Evolutionary conservation across 805 yeast genomes (phyloP), one percentile per base, ranked within the genome.

Genomic region (Hermanozyma aechmeae): DNA sequence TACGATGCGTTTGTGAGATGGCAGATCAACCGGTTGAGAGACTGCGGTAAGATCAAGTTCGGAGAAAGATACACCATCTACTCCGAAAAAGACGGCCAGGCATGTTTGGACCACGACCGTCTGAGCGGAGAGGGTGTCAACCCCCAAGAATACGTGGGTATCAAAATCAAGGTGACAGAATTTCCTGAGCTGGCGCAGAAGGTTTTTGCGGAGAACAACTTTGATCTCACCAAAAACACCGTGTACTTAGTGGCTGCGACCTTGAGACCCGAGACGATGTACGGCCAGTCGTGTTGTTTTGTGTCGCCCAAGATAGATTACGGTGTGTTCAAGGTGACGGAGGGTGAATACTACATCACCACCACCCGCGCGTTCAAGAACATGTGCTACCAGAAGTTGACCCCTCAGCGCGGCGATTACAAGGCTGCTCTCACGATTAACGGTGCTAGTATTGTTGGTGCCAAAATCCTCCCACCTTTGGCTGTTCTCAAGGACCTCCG

Each of bases 101-200:
- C 98, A 23, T 92, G 98, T 70, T 87, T 92, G 89, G 98, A 92
- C 60, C 98, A 92, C 59, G 98, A 92, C 61, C 79, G 98, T 70
- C 81, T 73, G 58, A 74, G 89, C 28, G 98, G 98, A 54, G 98
- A 92, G 65, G 97, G 93, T 58, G 92, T 92, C 25, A 72, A 79
- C 43, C 96, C 98, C 24, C 97, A 92, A 63, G 98, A 92, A 59
- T 92, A 92, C 59, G 76, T 84, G 19, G 96, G 87, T 45, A 75
- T 92, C 53, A 92, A 92, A 71, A 89, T 92, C 49, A 64, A 73
- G 54, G 68, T 79, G 26, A 56, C 66, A 16, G 79, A 76, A 42
- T 73, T 73, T 52, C 64, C 79, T 26, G 58, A 64, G 6, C 66
- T 56, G 28, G 79, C 84, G 18, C 64, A 73, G 24, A 70, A 71